Evolutionary conservation across 2,329 filamentous ascomycete species (phyloP).

Genomic region (Aspergillus candidus): DNA sequence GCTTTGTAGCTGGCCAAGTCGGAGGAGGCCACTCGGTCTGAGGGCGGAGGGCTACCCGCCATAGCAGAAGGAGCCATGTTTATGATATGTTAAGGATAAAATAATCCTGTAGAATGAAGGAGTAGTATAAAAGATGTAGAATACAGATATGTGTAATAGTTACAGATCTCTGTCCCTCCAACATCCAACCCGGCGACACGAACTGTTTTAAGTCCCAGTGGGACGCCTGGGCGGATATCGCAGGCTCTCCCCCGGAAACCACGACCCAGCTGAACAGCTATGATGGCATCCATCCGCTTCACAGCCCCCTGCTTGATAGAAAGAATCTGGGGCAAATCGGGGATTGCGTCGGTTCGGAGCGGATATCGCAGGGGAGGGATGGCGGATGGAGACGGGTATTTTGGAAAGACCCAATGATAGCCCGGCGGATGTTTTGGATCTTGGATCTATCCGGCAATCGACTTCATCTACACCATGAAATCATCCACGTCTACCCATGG

Average conservation of each 20-base stretch:
- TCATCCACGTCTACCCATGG: too few relatives aligned
- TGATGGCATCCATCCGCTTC: background rate
- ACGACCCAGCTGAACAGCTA: background rate
- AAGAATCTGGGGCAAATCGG: background rate
- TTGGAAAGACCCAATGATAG: slow-evolving; percentile 7
- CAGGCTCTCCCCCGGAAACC: too few relatives aligned
- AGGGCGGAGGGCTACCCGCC: slow-evolving; percentile 21
- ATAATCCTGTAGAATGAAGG: too few relatives aligned
- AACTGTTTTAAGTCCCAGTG: background rate
- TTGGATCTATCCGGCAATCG: too few relatives aligned
- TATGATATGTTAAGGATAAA: background rate
- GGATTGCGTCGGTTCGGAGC: slow-evolving; percentile 13
- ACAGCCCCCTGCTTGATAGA: background rate
- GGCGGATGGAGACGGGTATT: slow-evolving; percentile 14
- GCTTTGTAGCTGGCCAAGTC: slow-evolving; percentile 54
- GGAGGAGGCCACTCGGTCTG: slow-evolving; percentile 13
- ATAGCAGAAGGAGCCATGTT: slow-evolving; percentile 29
- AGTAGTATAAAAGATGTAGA: too few relatives aligned
- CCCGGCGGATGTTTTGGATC: too few relatives aligned
- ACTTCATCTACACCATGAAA: too few relatives aligned
- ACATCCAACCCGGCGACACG: too few relatives aligned
- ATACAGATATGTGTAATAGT: too few relatives aligned
- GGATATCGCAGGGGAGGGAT: slow-evolving; percentile 6
- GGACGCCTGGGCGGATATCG: background rate
- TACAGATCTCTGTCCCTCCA: too few relatives aligned